Evolutionary conservation across 2,329 filamentous ascomycete species (phyloP).

Genomic region (Claviceps spartinae): DNA sequence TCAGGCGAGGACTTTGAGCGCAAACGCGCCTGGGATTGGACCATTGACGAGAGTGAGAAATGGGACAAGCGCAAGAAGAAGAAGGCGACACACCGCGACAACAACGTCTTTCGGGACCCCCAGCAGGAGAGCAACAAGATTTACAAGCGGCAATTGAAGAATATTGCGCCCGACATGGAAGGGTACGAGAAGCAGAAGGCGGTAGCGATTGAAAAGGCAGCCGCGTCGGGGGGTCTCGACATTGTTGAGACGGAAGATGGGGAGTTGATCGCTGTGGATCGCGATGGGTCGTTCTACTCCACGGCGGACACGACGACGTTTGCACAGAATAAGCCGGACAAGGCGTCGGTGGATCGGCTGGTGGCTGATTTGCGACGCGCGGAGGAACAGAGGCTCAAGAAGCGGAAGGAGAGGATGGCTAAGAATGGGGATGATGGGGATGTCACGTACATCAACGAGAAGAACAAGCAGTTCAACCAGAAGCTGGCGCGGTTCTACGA

Average conservation of each 20-base stretch:
- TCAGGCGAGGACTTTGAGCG: constrained; percentile 87
- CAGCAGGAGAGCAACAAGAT: constrained; percentile 76
- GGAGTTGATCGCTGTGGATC: constrained; percentile 87
- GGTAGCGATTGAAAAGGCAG: constrained; percentile 70
- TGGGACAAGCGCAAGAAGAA: constrained; percentile 90
- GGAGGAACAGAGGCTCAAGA: constrained; percentile 76
- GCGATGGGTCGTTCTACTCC: constrained; percentile 80
- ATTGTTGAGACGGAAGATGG: constrained; percentile 93
- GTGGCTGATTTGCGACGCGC: constrained; percentile 79
- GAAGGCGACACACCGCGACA: constrained; percentile 66
- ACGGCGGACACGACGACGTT: constrained; percentile 74
- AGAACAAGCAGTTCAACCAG: constrained; percentile 99
- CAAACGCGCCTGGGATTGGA: constrained; percentile 98
- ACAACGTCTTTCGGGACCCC: constrained; percentile 85
- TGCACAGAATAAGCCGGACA: constrained; percentile 73
- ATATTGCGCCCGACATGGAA: constrained; percentile 64
- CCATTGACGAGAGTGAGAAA: constrained; percentile 78
- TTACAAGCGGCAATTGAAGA: constrained; percentile 80
- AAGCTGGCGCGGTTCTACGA: constrained; percentile 94
- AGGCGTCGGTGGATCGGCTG: constrained; percentile 74
- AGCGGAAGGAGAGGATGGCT: constrained; percentile 64
- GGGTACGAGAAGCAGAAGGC: constrained; percentile 81
- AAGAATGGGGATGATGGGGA: constrained; percentile 76
- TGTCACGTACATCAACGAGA: constrained; percentile 98
- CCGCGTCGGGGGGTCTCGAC: constrained; percentile 71